Conservation (phyloP, 768 basidiomycete genomes). For the Xerocomellus amylosporus region DNA sequence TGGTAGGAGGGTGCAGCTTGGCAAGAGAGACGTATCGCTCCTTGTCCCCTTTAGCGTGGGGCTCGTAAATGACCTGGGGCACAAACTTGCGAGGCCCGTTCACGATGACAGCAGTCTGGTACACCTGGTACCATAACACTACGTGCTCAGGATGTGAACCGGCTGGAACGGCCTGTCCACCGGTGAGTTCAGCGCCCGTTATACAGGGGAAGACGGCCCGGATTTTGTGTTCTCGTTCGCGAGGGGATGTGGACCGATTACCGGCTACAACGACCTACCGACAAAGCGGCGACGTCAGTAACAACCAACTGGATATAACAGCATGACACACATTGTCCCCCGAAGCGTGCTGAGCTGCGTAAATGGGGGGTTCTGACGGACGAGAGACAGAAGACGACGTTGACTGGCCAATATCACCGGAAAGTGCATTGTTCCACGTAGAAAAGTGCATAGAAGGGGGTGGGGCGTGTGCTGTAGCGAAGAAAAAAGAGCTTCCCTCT, state of each 20-base stretch:
- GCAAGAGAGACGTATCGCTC: constrained; percentile 70
- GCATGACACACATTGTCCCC: background rate
- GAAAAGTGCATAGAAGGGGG: rapidly evolving
- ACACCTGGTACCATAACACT: background rate
- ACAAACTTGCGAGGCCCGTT: constrained; percentile 45
- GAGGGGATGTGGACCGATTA: background rate
- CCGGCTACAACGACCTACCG: background rate
- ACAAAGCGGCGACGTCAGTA: background rate
- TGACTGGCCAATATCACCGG: background rate
- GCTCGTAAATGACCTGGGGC: constrained; percentile 66
- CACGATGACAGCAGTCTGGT: constrained; percentile 16
- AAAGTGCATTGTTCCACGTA: background rate
- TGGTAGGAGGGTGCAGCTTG: constrained; percentile 54
- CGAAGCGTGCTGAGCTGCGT: background rate
- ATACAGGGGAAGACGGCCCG: background rate
- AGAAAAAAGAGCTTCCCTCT: background rate
- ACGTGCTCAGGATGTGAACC: background rate
- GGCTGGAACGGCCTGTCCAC: background rate
- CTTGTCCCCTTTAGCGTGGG: constrained; percentile 66
- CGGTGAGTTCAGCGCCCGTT: background rate
- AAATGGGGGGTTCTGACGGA: background rate
- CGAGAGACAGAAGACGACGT: too few relatives aligned
- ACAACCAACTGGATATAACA: background rate
- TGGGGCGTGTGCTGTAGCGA: background rate
- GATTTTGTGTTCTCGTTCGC: background rate